Evolutionary conservation across 1,139 yeast species (phyloP), one percentile per base, ranked within the genome.

Genomic region (Yamadazyma atmosphaerica): DNA sequence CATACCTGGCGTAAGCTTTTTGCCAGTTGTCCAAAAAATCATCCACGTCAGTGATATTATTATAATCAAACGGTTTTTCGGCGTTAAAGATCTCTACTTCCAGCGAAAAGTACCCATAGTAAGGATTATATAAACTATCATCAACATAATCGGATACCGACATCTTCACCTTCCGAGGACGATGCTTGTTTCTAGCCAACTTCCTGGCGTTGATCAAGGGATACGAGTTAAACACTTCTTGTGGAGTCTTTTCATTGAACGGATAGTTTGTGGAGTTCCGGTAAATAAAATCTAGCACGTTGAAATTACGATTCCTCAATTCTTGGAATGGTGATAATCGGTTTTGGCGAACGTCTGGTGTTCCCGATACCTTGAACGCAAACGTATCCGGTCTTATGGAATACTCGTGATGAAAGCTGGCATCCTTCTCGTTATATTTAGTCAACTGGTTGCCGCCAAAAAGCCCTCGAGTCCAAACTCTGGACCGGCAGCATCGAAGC

Each of bases 41-140:
- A 47, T 86, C 94, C 13, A 79, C 79, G 42, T 82, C 85, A 17
- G 63, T 60, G 38, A 86, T 68, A 32, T 75, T 64, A 31, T 72
- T 67, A 55, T 82, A 86, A 35, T 81, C 74, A 51, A 82, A 81
- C 0, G 86, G 86, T 33, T 68, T 60, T 17, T 72, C 77, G 0
- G 79, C 77, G 12, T 28, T 28, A 61, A 83, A 86, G 48, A 87
- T 84, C 50, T 85, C 87, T 16, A 84, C 92, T 52, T 85, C 83
- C 52, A 80, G 77, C 1, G 89, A 72, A 54, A 87, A 87, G 58
- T 87, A 88, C 0, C 96, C 96, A 55, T 87, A 88, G 45, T 72
- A 55, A 0, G 94, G 89, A 57, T 88, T 85, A 56, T 87, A 87
- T 50, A 87, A 64, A 14, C 94, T 83, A 56, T 87, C 95, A 50